These are phyloP conservation scores for Globisporangium canariense DNA, from an alignment of 352 stramenopile genomes.

Conservation along the genomic window DNA sequence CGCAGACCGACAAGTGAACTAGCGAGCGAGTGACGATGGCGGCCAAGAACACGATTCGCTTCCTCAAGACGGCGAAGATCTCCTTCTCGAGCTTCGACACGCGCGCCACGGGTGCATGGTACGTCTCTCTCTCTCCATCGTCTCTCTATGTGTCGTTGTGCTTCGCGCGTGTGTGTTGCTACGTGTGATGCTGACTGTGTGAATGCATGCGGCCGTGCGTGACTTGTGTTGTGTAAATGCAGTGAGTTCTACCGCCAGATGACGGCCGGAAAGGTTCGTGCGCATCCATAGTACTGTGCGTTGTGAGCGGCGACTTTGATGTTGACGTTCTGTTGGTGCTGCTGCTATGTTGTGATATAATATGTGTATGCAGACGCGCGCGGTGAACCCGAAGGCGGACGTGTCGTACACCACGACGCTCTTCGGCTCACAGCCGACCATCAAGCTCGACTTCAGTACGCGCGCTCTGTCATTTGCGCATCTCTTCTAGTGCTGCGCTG, in stretches of 20 bases:
- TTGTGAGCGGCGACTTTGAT: neutral
- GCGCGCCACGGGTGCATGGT: constrained; percentile 74
- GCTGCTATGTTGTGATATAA: constrained; percentile 7
- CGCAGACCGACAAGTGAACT: constrained; percentile 2
- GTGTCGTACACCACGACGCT: constrained; percentile 58
- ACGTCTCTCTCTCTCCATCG: constrained; percentile 2
- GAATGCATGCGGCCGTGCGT: neutral
- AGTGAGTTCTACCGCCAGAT: constrained; percentile 87
- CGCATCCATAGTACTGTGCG: neutral
- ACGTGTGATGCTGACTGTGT: neutral
- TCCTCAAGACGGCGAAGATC: constrained; percentile 82
- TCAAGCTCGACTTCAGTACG: constrained; percentile 85
- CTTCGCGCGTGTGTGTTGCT: neutral
- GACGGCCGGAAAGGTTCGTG: constrained; percentile 65
- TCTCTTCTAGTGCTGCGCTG: neutral
- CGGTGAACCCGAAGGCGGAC: constrained; percentile 79
- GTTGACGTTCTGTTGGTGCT: neutral
- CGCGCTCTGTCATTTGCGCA: neutral
- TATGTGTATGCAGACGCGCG: constrained; percentile 40
- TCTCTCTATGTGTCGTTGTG: neutral
- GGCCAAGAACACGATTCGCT: constrained; percentile 79
- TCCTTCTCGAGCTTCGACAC: constrained; percentile 84
- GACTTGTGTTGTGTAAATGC: constrained; percentile 2
- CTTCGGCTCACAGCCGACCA: constrained; percentile 48
- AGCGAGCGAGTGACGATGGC: constrained; percentile 43